phyloP scores from a whole-genome alignment of 2,329 filamentous ascomycete species.

The Thelonectria blattea region DNA sequence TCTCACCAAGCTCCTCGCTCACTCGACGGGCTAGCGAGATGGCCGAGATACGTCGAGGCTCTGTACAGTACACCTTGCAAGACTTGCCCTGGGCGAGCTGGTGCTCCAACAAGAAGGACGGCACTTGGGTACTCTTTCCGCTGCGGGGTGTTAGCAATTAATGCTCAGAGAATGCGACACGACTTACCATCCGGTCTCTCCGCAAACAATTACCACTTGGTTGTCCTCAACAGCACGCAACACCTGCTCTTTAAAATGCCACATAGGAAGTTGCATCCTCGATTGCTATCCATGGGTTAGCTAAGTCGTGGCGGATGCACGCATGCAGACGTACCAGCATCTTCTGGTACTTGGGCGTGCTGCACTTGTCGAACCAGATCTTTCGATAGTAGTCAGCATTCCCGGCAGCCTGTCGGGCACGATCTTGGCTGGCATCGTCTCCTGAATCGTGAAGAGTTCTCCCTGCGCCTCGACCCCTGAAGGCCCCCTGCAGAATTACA shows the following conservation, averaged over 20 bases:
- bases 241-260: conserved; percentile 80
- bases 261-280: conserved; percentile 87
- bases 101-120: conserved; percentile 89
- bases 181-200: conserved; percentile 84
- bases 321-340: conserved; percentile 68
- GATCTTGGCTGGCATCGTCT: conserved; percentile 57
- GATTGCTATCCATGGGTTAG: conserved; percentile 50
- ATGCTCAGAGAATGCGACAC: background rate
- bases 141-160: conserved; percentile 46
- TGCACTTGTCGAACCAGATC: conserved; percentile 66
- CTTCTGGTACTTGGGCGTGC: conserved; percentile 68
- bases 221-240: conserved; percentile 77
- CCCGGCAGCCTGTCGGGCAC: conserved; percentile 45
- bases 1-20: conserved; percentile 92
- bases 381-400: conserved; percentile 59
- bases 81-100: conserved; percentile 79
- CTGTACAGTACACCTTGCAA: conserved; percentile 95
- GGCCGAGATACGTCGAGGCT: conserved; percentile 93
- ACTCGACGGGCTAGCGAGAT: conserved; percentile 93
- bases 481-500: conserved; percentile 78
- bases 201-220: conserved; percentile 91
- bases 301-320: background rate
- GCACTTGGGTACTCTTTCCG: conserved; percentile 98
- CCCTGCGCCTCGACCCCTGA: conserved; percentile 64
- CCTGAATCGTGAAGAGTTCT: conserved; percentile 54